Percentiles rank a stretch among this genome's conserved stretches.
phyloP scores from a whole-genome alignment of 1,284 basidiomycete genomes.

The Ustilago tritici region DNA sequence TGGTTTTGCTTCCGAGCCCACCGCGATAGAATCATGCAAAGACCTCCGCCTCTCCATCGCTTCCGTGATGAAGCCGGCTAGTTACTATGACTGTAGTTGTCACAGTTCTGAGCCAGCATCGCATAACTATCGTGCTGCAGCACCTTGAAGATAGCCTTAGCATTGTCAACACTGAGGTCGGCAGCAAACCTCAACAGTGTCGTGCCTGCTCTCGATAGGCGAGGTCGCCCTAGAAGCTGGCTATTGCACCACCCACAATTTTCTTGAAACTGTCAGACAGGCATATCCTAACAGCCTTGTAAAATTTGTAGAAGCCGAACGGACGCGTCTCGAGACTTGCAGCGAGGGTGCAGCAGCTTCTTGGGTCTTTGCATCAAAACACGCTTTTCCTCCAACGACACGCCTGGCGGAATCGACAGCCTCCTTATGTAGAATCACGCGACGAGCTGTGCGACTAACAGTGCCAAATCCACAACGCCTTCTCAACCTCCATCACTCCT shows the following conservation, averaged over 20 bases:
- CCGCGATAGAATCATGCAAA: constrained; percentile 7
- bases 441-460: constrained; percentile 11
- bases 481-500: constrained; percentile 29
- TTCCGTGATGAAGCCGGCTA: constrained; percentile 3
- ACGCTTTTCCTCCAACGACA: constrained; percentile 34
- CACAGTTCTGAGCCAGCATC: no score
- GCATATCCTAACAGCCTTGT: not conserved
- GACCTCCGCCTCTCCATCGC: constrained; percentile 4
- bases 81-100: not conserved
- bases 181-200: no score
- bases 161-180: no score
- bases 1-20: not conserved
- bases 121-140: no score
- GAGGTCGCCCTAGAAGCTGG: no score
- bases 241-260: no score
- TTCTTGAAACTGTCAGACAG: not conserved
- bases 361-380: constrained; percentile 24
- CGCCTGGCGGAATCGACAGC: constrained; percentile 15
- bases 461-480: constrained; percentile 17
- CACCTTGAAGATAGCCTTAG: no score
- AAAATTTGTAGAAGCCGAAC: not conserved
- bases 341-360: constrained; percentile 3
- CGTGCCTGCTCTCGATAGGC: no score
- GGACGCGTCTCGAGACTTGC: not conserved
- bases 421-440: constrained; percentile 25